A percentile compares a stretch with the other conserved stretches of the same genome.
phyloP scores from a whole-genome alignment of 1,284 basidiomycete genomes.

The Irpex sp. region DNA sequence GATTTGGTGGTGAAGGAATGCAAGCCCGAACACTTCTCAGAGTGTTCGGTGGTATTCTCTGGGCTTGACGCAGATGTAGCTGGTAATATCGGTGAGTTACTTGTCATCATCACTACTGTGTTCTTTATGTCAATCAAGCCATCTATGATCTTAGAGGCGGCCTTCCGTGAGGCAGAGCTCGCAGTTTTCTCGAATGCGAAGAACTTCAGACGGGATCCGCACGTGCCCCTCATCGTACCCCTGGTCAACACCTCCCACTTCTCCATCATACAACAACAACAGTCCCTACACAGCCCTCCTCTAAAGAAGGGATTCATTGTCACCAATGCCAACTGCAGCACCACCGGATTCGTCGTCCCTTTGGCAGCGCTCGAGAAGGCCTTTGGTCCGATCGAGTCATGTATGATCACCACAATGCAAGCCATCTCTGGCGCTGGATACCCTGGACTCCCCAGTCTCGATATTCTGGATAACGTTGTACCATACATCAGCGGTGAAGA shows the following conservation, averaged over 20 bases:
- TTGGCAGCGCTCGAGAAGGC: constrained; percentile 89
- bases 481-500: constrained; percentile 96
- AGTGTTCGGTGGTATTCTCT: constrained; percentile 91
- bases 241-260: constrained; percentile 93
- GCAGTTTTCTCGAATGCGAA: constrained; percentile 98
- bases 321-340: constrained; percentile 98
- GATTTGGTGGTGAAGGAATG: constrained; percentile 81
- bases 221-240: constrained; percentile 96
- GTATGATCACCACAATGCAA: constrained; percentile 95
- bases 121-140: constrained; percentile 8
- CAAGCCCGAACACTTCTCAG: constrained; percentile 71
- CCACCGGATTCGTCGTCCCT: constrained; percentile 92
- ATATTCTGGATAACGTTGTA: constrained; percentile 96
- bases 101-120: background rate
- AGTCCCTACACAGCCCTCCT: constrained; percentile 61
- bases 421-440: constrained; percentile 98
- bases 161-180: constrained; percentile 86
- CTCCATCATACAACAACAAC: constrained; percentile 84
- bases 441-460: constrained; percentile 88
- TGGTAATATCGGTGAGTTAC: constrained; percentile 83
- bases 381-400: constrained; percentile 90
- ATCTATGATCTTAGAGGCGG: constrained; percentile 57
- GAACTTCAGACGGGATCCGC: constrained; percentile 90
- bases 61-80: constrained; percentile 94
- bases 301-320: constrained; percentile 92